Conservation (phyloP, 306 rosid genomes). For the Lathyrus sativus region DNA sequence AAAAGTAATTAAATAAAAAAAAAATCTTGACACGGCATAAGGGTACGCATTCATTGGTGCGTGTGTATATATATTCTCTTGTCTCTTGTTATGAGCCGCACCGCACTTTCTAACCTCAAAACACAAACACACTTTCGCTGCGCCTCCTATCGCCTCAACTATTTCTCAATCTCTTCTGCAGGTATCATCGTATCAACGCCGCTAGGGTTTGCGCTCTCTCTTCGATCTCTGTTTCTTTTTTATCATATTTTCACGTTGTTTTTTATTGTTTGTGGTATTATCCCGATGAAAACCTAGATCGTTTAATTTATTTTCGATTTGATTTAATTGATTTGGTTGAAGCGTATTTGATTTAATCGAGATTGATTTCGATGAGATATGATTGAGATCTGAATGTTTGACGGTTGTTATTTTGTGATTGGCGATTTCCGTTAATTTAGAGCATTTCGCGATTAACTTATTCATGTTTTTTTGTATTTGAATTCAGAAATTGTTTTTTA, state of each 20-base stretch:
- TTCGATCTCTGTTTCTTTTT: background rate
- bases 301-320: slow-evolving; percentile 13
- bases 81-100: background rate
- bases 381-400: slow-evolving; percentile 31
- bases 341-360: background rate
- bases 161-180: slow-evolving; percentile 14
- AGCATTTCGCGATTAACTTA: background rate
- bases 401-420: background rate
- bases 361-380: background rate
- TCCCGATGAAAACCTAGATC: slow-evolving; percentile 1
- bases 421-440: background rate
- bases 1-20: too few relatives aligned
- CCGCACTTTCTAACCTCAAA: background rate
- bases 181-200: background rate
- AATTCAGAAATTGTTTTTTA: background rate
- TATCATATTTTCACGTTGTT: background rate
- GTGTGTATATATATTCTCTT: background rate
- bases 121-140: background rate
- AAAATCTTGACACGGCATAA: background rate
- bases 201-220: background rate
- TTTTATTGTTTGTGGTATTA: background rate
- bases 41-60: background rate
- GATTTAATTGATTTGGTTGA: slow-evolving; percentile 3
- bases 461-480: background rate
- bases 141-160: slow-evolving; percentile 16